Evolutionary conservation across 345 rosid species (phyloP).

Genomic region (Gossypium turneri): DNA sequence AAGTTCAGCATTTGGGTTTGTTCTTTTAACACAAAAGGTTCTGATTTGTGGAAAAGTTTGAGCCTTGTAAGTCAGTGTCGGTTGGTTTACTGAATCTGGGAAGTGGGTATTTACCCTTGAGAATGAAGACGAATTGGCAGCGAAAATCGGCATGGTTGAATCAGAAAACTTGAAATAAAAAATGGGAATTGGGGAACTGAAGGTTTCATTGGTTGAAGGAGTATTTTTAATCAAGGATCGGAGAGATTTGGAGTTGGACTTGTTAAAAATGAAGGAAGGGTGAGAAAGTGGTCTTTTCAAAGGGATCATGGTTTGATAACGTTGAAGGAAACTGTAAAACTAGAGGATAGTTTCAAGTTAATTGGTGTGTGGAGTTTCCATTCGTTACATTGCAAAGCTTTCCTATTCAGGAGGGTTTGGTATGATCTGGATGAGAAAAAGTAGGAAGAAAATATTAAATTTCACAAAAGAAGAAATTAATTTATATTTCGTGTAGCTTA

Average conservation of each 20-base stretch:
- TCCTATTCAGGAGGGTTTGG: neutral
- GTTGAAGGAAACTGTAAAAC: neutral
- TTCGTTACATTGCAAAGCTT: neutral
- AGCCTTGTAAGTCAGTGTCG: neutral
- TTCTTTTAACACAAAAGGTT: conserved; percentile 23
- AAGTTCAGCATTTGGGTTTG: conserved; percentile 20
- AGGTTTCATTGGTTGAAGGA: neutral
- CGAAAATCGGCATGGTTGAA: neutral
- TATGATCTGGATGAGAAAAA: neutral
- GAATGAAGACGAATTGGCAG: neutral
- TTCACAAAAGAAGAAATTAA: neutral
- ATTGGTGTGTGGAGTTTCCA: neutral
- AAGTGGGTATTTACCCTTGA: conserved; percentile 13
- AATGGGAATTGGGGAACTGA: neutral
- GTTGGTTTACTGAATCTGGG: conserved; percentile 6
- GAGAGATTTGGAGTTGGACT: neutral
- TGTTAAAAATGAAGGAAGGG: neutral
- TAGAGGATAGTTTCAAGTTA: neutral
- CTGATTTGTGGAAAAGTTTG: conserved; percentile 17
- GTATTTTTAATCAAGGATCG: neutral
- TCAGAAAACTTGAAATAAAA: neutral
- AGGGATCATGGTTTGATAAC: neutral
- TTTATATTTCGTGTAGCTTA: too few species aligned
- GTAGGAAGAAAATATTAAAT: neutral
- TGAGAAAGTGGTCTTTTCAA: neutral